Percentiles rank a stretch among this genome's conserved stretches.
These are phyloP conservation scores for Pythium volutum DNA, from an alignment of 352 stramenopile genomes.

Conservation along the genomic window DNA sequence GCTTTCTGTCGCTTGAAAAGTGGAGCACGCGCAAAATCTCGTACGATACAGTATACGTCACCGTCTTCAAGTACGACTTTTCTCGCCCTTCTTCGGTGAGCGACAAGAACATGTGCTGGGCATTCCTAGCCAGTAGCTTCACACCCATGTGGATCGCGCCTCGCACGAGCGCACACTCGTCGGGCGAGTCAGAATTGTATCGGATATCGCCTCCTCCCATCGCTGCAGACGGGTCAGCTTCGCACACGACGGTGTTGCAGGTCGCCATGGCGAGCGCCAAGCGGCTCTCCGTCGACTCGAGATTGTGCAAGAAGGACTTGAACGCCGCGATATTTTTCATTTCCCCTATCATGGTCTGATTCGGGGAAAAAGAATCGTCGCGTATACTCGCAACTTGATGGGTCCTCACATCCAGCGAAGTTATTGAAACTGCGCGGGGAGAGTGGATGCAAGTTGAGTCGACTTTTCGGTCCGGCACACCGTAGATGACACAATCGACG, in stretches of 20 bases:
- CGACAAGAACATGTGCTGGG: slow-evolving; percentile 49
- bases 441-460: slow-evolving; percentile 11
- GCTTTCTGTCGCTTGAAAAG: slow-evolving; percentile 78
- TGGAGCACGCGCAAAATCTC: slow-evolving; percentile 67
- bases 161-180: slow-evolving; percentile 90
- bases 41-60: slow-evolving; percentile 64
- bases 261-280: slow-evolving; percentile 74
- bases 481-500: slow-evolving; percentile 87
- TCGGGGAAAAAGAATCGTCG: slow-evolving; percentile 13
- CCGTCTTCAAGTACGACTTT: slow-evolving; percentile 57
- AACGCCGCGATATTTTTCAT: slow-evolving; percentile 37
- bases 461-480: slow-evolving; percentile 36
- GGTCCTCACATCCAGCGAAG: slow-evolving; percentile 18
- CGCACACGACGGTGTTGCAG: slow-evolving; percentile 86
- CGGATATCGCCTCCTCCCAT: slow-evolving; percentile 33
- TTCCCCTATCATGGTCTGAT: slow-evolving; percentile 12
- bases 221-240: slow-evolving; percentile 30
- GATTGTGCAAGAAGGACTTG: slow-evolving; percentile 43
- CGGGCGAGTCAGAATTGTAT: slow-evolving; percentile 91
- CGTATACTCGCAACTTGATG: slow-evolving; percentile 9
- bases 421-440: slow-evolving; percentile 22
- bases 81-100: slow-evolving; percentile 58
- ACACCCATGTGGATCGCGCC: slow-evolving; percentile 78
- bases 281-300: slow-evolving; percentile 50
- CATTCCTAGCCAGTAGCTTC: slow-evolving; percentile 63